Conservation (phyloP, 257 asterid genomes). For the Primulina tabacum region DNA sequence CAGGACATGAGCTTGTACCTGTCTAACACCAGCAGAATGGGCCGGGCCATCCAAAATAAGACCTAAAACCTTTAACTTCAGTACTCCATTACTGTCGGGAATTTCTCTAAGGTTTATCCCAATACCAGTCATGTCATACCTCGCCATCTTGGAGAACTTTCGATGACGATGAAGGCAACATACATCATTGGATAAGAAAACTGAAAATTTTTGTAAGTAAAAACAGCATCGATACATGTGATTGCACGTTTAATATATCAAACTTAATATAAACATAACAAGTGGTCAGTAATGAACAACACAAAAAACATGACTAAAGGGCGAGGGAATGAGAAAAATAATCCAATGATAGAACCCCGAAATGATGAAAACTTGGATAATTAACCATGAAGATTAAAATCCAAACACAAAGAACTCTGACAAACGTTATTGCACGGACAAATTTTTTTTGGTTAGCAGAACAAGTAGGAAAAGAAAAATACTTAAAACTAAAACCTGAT, state of each 20-base stretch:
- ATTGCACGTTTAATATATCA: conserved; percentile 12
- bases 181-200: conserved; percentile 63
- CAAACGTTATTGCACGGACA: background rate
- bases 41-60: conserved; percentile 97
- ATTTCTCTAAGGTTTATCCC: conserved; percentile 92
- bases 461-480: background rate
- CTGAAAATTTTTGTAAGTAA: conserved; percentile 54
- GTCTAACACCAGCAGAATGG: conserved; percentile 81
- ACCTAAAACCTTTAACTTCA: conserved; percentile 83
- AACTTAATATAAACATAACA: background rate
- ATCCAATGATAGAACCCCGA: no score
- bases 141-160: conserved; percentile 98
- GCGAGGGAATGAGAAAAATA: background rate
- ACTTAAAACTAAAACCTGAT: background rate
- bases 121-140: conserved; percentile 93
- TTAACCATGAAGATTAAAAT: no score
- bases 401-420: background rate
- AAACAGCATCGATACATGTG: conserved; percentile 32
- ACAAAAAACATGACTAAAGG: conserved; percentile 9
- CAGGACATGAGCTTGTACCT: conserved; percentile 48
- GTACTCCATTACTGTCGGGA: conserved; percentile 68
- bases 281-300: conserved; percentile 18
- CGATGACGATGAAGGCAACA: conserved; percentile 56
- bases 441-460: background rate
- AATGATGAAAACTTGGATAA: no score